A percentile compares a stretch with the other conserved stretches of the same genome.
Conservation (phyloP, 2,329 filamentous ascomycete species). For the Ceratocystis lukuohia region DNA sequence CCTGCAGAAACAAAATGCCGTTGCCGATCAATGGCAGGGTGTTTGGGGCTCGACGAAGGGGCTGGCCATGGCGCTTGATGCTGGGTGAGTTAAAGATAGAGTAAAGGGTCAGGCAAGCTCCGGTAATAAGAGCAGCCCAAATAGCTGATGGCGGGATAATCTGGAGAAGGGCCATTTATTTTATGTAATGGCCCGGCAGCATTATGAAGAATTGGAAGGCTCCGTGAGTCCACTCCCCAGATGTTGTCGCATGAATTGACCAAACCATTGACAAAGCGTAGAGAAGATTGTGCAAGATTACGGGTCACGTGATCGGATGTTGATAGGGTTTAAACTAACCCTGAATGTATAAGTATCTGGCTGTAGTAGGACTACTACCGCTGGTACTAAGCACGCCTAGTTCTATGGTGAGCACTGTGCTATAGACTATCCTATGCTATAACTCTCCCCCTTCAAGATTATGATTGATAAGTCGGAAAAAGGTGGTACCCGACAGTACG, state of each 20-base stretch:
- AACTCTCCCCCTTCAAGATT: no score
- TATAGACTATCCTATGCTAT: no score
- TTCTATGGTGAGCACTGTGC: no score
- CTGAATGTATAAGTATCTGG: not conserved
- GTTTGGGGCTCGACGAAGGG: conserved; percentile 28
- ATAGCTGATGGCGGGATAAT: conserved; percentile 1
- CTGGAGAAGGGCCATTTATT: conserved; percentile 4
- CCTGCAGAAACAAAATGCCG: conserved; percentile 46
- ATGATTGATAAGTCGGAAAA: no score
- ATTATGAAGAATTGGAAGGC: not conserved
- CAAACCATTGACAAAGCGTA: not conserved
- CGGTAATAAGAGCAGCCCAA: not conserved
- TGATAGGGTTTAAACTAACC: no score
- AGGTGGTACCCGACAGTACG: no score
- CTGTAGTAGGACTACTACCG: not conserved
- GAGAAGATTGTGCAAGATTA: no score
- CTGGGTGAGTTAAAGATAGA: conserved; percentile 35
- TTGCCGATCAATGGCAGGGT: conserved; percentile 46
- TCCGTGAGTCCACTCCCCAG: not conserved
- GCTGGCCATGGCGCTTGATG: conserved; percentile 23
- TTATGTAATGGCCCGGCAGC: not conserved
- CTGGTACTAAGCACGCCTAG: no score
- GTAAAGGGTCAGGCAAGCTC: conserved; percentile 31
- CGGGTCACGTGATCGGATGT: accelerated
- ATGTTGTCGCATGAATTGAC: not conserved